Evolutionary conservation across 345 rosid species (phyloP).

Genomic region (Eucalyptus tenuipes): DNA sequence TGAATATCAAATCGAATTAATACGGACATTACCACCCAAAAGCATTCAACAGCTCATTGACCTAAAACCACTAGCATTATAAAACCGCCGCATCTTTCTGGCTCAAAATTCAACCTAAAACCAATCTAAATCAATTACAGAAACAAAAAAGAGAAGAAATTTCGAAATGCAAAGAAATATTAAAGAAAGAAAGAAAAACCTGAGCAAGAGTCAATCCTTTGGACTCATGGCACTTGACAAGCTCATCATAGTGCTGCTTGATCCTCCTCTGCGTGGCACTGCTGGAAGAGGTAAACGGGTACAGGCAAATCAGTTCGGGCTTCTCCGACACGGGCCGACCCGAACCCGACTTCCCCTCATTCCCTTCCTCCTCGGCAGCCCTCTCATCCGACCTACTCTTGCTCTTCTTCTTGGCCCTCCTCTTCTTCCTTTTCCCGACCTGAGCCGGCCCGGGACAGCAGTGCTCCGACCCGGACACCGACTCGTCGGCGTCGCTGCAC

Average conservation of each 20-base stretch:
- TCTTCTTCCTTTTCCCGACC: conserved; percentile 14
- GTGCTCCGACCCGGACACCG: neutral
- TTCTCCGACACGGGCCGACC: conserved; percentile 5
- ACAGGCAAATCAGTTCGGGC: conserved; percentile 60
- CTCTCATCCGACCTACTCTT: conserved; percentile 3
- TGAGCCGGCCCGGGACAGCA: neutral
- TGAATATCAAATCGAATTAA: neutral
- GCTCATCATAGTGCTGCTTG: conserved; percentile 75
- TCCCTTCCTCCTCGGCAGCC: neutral
- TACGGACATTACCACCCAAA: neutral
- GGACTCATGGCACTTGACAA: conserved; percentile 54
- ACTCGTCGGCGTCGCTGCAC: conserved; percentile 8
- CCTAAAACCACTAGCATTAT: neutral
- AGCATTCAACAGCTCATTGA: neutral
- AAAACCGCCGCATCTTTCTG: neutral
- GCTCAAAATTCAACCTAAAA: neutral
- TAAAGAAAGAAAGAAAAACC: conserved; percentile 18
- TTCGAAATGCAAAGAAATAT: neutral
- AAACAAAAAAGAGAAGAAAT: neutral
- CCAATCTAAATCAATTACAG: neutral
- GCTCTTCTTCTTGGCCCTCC: conserved; percentile 44
- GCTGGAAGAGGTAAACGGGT: conserved; percentile 68
- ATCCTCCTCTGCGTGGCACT: conserved; percentile 96
- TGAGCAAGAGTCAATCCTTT: conserved; percentile 70
- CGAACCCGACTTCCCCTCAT: conserved; percentile 7